Evolutionary conservation across 768 basidiomycete genomes (phyloP), one percentile per base, ranked within the genome.

Genomic region (Suillus paluster): DNA sequence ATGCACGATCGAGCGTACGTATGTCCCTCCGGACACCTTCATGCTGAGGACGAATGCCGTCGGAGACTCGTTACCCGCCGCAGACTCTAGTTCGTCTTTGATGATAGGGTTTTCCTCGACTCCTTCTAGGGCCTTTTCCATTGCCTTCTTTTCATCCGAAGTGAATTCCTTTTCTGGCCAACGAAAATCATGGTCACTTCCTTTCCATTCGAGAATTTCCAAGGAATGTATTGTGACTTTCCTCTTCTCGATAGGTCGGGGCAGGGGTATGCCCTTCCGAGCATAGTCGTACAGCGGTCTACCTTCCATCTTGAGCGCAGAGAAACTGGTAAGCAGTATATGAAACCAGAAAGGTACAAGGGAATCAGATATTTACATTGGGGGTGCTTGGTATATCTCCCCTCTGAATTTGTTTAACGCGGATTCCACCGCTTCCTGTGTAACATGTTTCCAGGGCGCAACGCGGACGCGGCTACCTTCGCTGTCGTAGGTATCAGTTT

Each of bases 231-330:
- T 87, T 10, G 87, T 94, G 21, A 92, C 91, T 65, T 85, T 83
- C 12, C 97, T 90, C 54, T 89, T 75, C 68, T 95, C 94, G 63
- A 99, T 96, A n/a, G 97, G 92, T 10, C 95, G 88, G 36, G 97
- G 97, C 17, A 99, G 84, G 0, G 96, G 94, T 46, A 90, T 92
- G 9, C 92, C 92, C 70, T 90, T 83, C 3, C 97, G 87, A 21
- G 97, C 97, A 71, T 99, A 99, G 68, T 99, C 96, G 73, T 99
- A 94, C 39, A 99, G 75, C 0, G 94, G 94, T 74, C 85, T 93
- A 1, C 97, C 97, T 66, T 99, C 95, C 96, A 99, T 99, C 76
- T 99, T 99, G 39, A 99, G 81, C 2, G 97, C 97, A 11, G 97
- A 99, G 77, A 96, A 99, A 71, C 97, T 98, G 71, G 33, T 54